Conservation (phyloP, 78 protist species). For the Pigoraptor vietnamica region DNA sequence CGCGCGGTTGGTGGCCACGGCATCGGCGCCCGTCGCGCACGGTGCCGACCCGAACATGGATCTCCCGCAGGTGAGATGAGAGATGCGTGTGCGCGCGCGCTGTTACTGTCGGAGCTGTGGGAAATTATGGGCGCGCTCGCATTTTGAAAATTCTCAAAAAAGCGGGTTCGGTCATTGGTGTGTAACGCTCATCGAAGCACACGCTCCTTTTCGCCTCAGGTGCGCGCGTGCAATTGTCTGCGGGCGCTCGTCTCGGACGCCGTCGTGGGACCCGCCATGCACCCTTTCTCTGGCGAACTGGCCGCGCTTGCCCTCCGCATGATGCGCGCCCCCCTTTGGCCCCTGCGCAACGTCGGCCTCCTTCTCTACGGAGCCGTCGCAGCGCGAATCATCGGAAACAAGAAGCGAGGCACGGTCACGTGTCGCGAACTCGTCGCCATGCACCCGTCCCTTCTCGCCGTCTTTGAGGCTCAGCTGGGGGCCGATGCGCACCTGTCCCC, state of each 20-base stretch:
- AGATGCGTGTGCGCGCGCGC: too few species aligned
- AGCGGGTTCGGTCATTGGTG: too few species aligned
- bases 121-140: too few species aligned
- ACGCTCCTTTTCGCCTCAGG: too few species aligned
- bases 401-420: neutral
- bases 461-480: neutral
- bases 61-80: too few species aligned
- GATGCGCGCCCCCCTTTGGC: neutral
- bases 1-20: neutral
- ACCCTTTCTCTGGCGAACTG: neutral
- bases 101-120: too few species aligned
- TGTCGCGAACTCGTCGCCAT: neutral
- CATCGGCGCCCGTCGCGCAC: neutral
- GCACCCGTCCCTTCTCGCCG: neutral
- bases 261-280: neutral
- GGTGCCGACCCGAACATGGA: neutral
- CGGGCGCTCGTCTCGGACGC: neutral
- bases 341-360: neutral
- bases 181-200: too few species aligned
- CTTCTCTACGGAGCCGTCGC: neutral
- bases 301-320: neutral
- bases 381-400: neutral
- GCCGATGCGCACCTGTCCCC: neutral
- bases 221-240: neutral
- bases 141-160: too few species aligned